Base-by-base conservation (phyloP, 371 early-diverging fungal species). In the Mucor racemosus region DNA sequence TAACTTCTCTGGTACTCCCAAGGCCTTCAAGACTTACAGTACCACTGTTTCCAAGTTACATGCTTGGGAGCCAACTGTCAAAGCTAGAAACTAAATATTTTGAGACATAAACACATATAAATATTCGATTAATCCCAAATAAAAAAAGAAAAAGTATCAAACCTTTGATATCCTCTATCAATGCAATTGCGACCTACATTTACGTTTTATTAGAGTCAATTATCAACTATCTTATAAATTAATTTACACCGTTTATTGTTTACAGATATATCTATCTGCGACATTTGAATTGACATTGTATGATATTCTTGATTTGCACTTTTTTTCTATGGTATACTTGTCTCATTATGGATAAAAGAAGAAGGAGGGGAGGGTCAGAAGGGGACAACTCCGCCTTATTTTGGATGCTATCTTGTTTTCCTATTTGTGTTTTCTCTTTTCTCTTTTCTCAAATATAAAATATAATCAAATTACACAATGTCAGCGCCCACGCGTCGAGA, bases 21-120 rank as follows among this genome's bases (percentile, higher is more conserved):
- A 81, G 62, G 94, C 93, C 19, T 96, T 76, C 85, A 91, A 87
- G 75, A 85, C 94, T 7, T 97, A 94, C 86, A 92, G 85, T 78
- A 97, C 97, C 34, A 92, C 93, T n/a, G 81, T 76, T 61, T 86
- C 93, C 41, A 95, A 95, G 86, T 70, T 93, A 65, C 68, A 79
- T 44, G 80, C 88, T 8, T 97, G 97, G 97, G 85, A 87, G 58
- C 93, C 94, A 41, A 71, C 79, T 73, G 87, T 77, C 67, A 84
- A 82, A 64, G 73, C 78, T 55, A 85, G 89, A 75, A 69, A 65
- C 21, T 17, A 53, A 17, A 10, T 54, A 21, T 17, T 31, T 42
- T 42, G 42, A 42, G 14, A 6, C 6, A 42, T 42, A 14, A 42
- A 15, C n/a, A 42, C 42, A 42, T 42, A 42, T 42, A n/a, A 14